Base-by-base conservation (phyloP, 345 rosid species). In the Linum tenue region DNA sequence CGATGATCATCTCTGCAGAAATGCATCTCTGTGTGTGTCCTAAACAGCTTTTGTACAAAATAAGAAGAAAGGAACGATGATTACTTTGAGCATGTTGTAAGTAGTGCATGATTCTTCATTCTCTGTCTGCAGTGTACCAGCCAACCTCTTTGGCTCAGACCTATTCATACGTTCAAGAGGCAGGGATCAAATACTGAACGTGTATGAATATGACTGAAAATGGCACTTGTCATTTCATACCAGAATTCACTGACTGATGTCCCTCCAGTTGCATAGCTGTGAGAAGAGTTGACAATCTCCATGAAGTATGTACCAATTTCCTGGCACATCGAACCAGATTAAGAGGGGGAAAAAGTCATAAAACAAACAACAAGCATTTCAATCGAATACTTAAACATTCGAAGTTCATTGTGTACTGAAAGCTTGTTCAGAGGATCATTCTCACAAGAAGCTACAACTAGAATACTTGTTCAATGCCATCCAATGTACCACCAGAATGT, bases 91-190 rank as follows among this genome's bases (percentile, higher is more conserved):
- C 99, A 90, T 90, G 80, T 94, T 94, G 73, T 90, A 88, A 60
- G 97, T 94, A 10, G 99, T 82, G 74, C 99, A 88, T 8, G 95
- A 94, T 77, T 94, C 99, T 70, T 94, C 97, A 67, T 83, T 90
- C 73, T 94, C 96, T 0, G 83, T 62, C 41, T 65, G 63, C 61
- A 88, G 72, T 14, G 90, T 74, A 67, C 69, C 68, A 9, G 95
- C 96, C 73, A 94, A 60, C 53, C 97, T 83, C 85, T 86, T 86
- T 48, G 99, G 91, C 56, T 94, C 80, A 17, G 73, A 71, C 99
- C 98, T 92, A 36, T 65, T 65, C 80, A 40, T 63, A 64, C 66
- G 59, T 60, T 64, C 31, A 22, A 22, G 65, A 66, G 42, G 35
- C 37, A 67, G 70, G 69, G 39, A 56, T 36, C 14, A 65, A 39